Evolutionary conservation across 2,329 filamentous ascomycete genomes (phyloP), one percentile per base, ranked within the genome.

Genomic region (Shiraia sp.): DNA sequence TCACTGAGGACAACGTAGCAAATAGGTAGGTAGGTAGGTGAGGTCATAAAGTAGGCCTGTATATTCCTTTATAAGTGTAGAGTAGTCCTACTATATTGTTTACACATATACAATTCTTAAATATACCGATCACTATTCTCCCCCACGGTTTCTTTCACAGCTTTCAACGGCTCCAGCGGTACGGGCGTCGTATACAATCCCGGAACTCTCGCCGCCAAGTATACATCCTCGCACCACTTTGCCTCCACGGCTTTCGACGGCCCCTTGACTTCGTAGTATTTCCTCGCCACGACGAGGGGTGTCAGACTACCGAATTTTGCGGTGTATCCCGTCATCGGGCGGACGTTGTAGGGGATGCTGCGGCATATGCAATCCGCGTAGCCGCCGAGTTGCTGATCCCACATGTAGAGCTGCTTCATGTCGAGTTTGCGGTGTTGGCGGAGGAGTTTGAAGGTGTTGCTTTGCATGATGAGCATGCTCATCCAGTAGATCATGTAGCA

Each of bases 401-500:
- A 69, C 35, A 60, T 47, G 34, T 59, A 52, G 4, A 66, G 42
- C 25, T 66, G 55, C 29, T 59, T 63, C 13, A 59, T 50, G 12
- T 61, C 59, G 3, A 67, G 57, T 26, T 54, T 36, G 13, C 51
- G 57, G 45, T 48, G 41, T 32, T 53, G 51, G 1, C 57, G 55
- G 6, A 62, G 47, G 2, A 69, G 45, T 19, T 46, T 53, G 53
- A 68, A 68, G 1, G 56, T 66, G 48, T 67, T 68, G 30, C 59
- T 59, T 36, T 62, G 64, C 41, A 68, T 36, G 35, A 69, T 64
- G 6, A 68, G 44, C 61, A 68, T 65, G 43, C 55, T 60, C 61
- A 65, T 66, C 60, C 63, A 68, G 50, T 66, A 68, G 26, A 65
- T 62, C 28, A 65, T 47, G 42, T 66, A 67, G 38, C 61, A 66